A percentile compares a stretch with the other conserved stretches of the same genome.
phyloP scores from a whole-genome alignment of 306 rosid genomes.

The Canavalia gladiata region DNA sequence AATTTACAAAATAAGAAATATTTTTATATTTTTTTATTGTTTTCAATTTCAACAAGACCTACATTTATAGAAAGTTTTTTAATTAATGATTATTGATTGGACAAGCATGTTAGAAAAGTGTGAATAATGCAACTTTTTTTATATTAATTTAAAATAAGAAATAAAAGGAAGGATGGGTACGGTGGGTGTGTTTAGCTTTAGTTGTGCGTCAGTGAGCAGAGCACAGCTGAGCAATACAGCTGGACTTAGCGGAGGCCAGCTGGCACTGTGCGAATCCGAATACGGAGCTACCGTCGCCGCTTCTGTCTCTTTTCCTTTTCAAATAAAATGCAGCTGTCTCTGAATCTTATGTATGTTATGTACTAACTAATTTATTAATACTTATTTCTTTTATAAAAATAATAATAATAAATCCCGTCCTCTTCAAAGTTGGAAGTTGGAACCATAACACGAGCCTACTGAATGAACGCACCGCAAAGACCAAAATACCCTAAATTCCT shows the following conservation, averaged over 20 bases:
- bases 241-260: conserved; percentile 67
- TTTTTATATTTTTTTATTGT: too few relatives aligned
- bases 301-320: conserved; percentile 8
- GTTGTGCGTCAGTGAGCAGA: conserved; percentile 29
- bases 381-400: neutral
- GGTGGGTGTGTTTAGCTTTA: conserved; percentile 28
- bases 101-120: neutral
- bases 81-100: neutral
- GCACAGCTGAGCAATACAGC: conserved; percentile 54
- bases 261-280: conserved; percentile 61
- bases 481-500: neutral
- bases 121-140: neutral
- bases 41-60: too few relatives aligned
- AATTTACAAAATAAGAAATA: too few relatives aligned
- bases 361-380: neutral
- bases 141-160: neutral
- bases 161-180: neutral
- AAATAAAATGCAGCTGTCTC: neutral
- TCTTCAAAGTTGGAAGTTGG: neutral
- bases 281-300: conserved; percentile 45
- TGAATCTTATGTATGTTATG: conserved; percentile 5
- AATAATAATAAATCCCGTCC: neutral
- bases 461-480: neutral
- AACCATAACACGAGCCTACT: conserved; percentile 4
- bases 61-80: too few relatives aligned